A percentile compares a stretch with the other conserved stretches of the same genome.
These are phyloP conservation scores for Triticum urartu DNA, from an alignment of 176 grass and related monocot species.

Conservation along the genomic window DNA sequence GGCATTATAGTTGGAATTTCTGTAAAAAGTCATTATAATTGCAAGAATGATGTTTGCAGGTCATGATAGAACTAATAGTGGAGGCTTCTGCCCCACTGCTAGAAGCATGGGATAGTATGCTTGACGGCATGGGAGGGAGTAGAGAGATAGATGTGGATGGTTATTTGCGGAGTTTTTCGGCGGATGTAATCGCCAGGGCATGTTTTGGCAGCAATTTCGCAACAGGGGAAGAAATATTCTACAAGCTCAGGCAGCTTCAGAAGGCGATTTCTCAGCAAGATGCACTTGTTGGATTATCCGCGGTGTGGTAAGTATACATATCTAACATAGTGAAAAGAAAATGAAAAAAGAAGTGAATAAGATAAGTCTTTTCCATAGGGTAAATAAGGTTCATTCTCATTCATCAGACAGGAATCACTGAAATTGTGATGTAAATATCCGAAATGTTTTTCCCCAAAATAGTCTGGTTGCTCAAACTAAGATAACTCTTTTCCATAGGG, in stretches of 20 bases:
- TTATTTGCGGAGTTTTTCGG: slow-evolving; percentile 61
- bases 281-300: neutral
- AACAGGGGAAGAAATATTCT: slow-evolving; percentile 18
- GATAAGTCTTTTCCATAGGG: too few species aligned
- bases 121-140: slow-evolving; percentile 31
- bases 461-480: neutral
- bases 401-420: too few species aligned
- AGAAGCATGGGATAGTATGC: slow-evolving; percentile 49
- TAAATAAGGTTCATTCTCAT: neutral
- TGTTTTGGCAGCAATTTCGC: slow-evolving; percentile 37
- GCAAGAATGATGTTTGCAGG: slow-evolving; percentile 32
- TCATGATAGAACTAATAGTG: slow-evolving; percentile 51
- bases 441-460: neutral
- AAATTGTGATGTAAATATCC: neutral
- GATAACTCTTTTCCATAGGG: neutral
- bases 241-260: slow-evolving; percentile 25
- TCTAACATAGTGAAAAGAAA: neutral
- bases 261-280: neutral
- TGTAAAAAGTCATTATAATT: neutral
- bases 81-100: slow-evolving; percentile 45
- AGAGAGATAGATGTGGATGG: slow-evolving; percentile 65
- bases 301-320: slow-evolving; percentile 8
- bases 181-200: slow-evolving; percentile 57
- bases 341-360: neutral
- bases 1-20: neutral